Evolutionary conservation across 2,329 filamentous ascomycete genomes (phyloP).

Genomic region (Setomelanomma holmii): DNA sequence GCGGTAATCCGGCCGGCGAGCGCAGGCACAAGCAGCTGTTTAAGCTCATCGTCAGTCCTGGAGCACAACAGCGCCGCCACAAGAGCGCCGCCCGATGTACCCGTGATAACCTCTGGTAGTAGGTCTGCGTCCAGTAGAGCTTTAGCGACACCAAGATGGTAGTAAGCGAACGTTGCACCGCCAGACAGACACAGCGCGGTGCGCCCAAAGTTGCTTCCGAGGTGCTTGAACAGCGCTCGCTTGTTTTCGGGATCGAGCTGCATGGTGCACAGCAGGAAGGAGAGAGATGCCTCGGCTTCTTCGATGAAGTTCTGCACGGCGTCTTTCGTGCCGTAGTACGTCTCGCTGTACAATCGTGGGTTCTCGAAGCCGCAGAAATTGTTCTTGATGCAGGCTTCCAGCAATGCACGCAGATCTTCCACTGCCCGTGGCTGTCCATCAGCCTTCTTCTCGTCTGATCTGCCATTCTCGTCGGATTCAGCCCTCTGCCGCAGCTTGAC

Average conservation of each 20-base stretch:
- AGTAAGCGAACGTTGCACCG: constrained; percentile 93
- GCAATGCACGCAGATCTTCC: constrained; percentile 76
- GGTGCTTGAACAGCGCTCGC: constrained; percentile 80
- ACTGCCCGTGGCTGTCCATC: constrained; percentile 58
- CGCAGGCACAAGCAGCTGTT: constrained; percentile 82
- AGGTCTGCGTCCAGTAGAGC: constrained; percentile 85
- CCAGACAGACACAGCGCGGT: constrained; percentile 93
- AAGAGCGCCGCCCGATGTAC: constrained; percentile 91
- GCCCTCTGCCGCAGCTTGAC: constrained; percentile 63
- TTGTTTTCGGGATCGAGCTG: constrained; percentile 77
- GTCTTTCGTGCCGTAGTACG: constrained; percentile 97
- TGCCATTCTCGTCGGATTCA: constrained; percentile 62
- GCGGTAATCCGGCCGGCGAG: constrained; percentile 85
- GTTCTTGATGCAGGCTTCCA: constrained; percentile 94
- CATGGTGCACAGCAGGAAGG: constrained; percentile 71
- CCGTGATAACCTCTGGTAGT: constrained; percentile 92
- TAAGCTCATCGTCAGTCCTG: constrained; percentile 88
- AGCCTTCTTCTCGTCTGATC: constrained; percentile 27
- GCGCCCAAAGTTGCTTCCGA: constrained; percentile 88
- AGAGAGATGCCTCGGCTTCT: constrained; percentile 75
- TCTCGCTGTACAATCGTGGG: constrained; percentile 92
- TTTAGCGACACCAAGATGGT: constrained; percentile 92
- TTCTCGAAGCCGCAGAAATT: constrained; percentile 98
- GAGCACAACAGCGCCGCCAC: constrained; percentile 88
- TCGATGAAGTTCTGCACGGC: constrained; percentile 90